phyloP scores from a whole-genome alignment of 345 rosid genomes.

The Hirschfeldia incana region DNA sequence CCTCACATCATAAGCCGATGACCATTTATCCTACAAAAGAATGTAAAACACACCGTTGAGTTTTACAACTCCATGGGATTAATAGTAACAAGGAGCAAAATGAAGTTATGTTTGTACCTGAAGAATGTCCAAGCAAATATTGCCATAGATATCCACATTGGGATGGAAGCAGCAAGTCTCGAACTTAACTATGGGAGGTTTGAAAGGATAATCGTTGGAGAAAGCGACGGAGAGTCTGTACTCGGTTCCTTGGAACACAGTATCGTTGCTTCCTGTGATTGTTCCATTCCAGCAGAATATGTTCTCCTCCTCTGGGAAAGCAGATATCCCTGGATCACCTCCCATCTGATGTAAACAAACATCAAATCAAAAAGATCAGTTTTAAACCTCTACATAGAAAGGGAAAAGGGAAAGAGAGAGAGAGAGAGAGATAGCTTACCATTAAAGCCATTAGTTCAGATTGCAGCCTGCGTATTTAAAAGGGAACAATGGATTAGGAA shows the following conservation, averaged over 20 bases:
- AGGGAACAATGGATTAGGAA: background rate
- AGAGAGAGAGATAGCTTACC: conserved; percentile 47
- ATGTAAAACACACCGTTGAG: too few relatives aligned
- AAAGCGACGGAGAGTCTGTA: conserved; percentile 74
- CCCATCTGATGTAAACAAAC: conserved; percentile 46
- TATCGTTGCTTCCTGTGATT: conserved; percentile 46
- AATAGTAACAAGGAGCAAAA: too few relatives aligned
- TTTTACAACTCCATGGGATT: too few relatives aligned
- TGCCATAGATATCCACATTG: conserved; percentile 82
- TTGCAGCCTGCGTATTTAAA: conserved; percentile 60
- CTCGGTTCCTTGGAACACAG: conserved; percentile 88
- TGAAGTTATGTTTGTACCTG: conserved; percentile 49
- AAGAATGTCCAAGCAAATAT: conserved; percentile 93
- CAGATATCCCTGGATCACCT: conserved; percentile 89
- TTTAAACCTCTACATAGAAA: background rate
- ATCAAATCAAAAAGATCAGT: background rate
- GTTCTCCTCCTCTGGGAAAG: conserved; percentile 95
- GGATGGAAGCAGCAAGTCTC: conserved; percentile 95
- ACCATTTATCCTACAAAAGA: conserved; percentile 82
- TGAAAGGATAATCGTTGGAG: conserved; percentile 86
- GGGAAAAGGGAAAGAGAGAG: background rate
- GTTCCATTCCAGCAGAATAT: conserved; percentile 97
- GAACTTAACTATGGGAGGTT: conserved; percentile 89
- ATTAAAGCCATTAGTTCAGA: conserved; percentile 90
- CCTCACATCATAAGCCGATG: conserved; percentile 96